Evolutionary conservation across 805 yeast genomes (phyloP), one percentile per base, ranked within the genome.

Genomic region (Metschnikowia proteae): DNA sequence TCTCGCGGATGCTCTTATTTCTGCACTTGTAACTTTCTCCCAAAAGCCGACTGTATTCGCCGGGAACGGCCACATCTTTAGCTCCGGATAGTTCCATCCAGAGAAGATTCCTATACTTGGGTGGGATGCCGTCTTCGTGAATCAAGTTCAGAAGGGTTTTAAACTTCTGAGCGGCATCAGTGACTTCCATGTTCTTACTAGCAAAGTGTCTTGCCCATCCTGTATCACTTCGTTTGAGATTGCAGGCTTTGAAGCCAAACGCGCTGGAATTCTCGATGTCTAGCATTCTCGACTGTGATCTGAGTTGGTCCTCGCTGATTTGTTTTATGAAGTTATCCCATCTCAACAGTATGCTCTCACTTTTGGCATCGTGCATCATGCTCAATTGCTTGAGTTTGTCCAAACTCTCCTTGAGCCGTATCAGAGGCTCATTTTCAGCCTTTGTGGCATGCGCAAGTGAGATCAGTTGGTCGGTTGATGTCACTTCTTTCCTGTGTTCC

Each of bases 31-130:
- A 8, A 23, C 47, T 38, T 11, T 29, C 32, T 45, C 55, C 31
- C 62, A 63, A 46, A 56, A 67, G 35, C 58, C 62, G 62, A 23
- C 64, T 73, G 54, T 72, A 81, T 39, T 74, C 76, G 0, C 81
- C 81, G 3, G 81, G 80, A 4, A 72, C 68, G 38, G 63, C 63
- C 3, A 74, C 50, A 41, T 64, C 61, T 49, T 67, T 67, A 0
- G 82, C 79, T 0, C 82, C 83, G 3, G 77, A 70, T n/a, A 81
- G 66, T 52, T 80, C 81, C 9, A 72, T 61, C 85, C 85, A 80
- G 7, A 80, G 62, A 32, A 64, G 61, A 22, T 77, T 66, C 5
- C 84, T 62, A 48, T 76, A 70, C 26, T 70, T 71, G 40, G 71
- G 64, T 0, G 84, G 82, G 1, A 81, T 70, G 0, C 85, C 85